Evolutionary conservation across 192 early-diverging fungal genomes (phyloP).

Genomic region (Coemansia sp.): DNA sequence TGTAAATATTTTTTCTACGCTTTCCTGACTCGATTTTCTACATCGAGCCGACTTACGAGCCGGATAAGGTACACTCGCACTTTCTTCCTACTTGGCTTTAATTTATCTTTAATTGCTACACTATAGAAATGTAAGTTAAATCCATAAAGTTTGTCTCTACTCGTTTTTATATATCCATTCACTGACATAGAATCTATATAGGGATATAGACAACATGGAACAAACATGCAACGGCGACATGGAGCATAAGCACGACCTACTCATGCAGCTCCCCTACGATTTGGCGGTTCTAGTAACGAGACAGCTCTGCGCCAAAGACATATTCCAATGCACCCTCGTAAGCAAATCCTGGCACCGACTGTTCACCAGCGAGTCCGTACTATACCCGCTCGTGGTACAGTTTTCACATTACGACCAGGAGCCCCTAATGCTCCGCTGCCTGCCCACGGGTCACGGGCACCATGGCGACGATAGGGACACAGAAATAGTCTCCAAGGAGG

Average conservation of each 20-base stretch:
- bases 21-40: no score
- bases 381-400: conserved; percentile 29
- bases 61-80: no score
- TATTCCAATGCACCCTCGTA: conserved; percentile 41
- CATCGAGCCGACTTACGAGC: no score
- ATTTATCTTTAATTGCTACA: background rate
- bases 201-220: background rate
- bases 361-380: conserved; percentile 23
- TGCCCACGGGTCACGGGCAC: conserved; percentile 23
- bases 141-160: background rate
- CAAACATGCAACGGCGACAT: background rate
- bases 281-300: conserved; percentile 32
- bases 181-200: background rate
- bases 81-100: background rate
- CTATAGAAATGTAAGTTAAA: background rate
- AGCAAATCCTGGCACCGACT: conserved; percentile 26
- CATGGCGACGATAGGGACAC: conserved; percentile 1
- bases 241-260: conserved; percentile 16
- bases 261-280: conserved; percentile 46
- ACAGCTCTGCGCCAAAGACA: conserved; percentile 15
- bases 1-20: background rate
- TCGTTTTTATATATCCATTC: background rate
- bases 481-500: no score
- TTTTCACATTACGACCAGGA: conserved; percentile 52
- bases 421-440: conserved; percentile 37